Evolutionary conservation across 2,329 filamentous ascomycete genomes (phyloP).

Genomic region (Aspergillus sp.): DNA sequence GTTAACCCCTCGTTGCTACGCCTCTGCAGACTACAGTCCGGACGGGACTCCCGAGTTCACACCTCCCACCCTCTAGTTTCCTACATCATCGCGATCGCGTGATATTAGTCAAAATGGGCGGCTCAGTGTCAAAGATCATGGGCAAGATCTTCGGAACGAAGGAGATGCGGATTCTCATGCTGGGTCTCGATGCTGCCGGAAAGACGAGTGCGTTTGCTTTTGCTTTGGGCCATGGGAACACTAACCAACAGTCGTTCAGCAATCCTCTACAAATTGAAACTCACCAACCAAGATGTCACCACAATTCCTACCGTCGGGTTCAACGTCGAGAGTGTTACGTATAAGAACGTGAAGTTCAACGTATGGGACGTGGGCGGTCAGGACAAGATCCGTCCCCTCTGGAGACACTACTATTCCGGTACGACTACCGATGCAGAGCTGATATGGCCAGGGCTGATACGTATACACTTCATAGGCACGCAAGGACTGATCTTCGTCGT

Average conservation of each 20-base stretch:
- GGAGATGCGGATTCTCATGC: conserved; percentile 98
- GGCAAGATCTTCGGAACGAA: conserved; percentile 99
- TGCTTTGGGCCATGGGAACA: not conserved
- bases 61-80: conserved; percentile 7
- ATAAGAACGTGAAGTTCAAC: conserved; percentile 99
- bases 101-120: conserved; percentile 71
- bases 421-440: conserved; percentile 17
- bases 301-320: conserved; percentile 98
- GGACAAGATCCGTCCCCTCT: conserved; percentile 97
- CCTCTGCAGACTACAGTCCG: not conserved
- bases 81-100: conserved; percentile 20
- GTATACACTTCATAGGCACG: conserved; percentile 64
- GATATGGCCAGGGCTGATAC: conserved; percentile 8
- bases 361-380: conserved; percentile 99
- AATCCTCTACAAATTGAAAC: conserved; percentile 98
- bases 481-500: conserved; percentile 99
- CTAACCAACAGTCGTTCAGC: conserved; percentile 46
- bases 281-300: conserved; percentile 89
- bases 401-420: conserved; percentile 96
- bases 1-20: not conserved
- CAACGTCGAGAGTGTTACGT: conserved; percentile 98
- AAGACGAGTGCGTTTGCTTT: conserved; percentile 72
- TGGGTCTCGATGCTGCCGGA: conserved; percentile 95
- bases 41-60: not conserved
- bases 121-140: conserved; percentile 93